A percentile compares a stretch with the other conserved stretches of the same genome.
phyloP scores from a whole-genome alignment of 1,139 yeast genomes.

The Pichia inconspicua region DNA sequence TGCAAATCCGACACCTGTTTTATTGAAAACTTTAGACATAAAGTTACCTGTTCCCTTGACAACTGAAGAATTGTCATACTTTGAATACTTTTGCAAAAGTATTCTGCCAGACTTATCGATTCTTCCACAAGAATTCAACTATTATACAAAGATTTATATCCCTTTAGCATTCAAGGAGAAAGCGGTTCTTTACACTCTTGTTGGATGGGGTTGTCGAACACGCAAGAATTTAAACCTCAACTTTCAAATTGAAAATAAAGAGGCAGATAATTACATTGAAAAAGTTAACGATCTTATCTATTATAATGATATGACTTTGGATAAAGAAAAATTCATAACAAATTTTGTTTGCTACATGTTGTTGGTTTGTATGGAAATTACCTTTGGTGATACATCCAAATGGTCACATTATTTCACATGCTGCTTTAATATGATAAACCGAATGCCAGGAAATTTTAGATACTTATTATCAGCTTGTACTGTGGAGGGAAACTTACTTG shows the following conservation, averaged over 20 bases:
- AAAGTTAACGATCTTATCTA: conserved; percentile 14
- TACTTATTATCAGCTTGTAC: conserved; percentile 25
- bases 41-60: conserved; percentile 19
- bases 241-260: conserved; percentile 19
- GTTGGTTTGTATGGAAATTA: conserved; percentile 31
- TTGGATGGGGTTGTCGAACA: conserved; percentile 29
- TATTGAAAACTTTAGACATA: conserved; percentile 15
- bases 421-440: conserved; percentile 29
- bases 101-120: conserved; percentile 29
- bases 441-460: conserved; percentile 27
- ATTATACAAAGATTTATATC: conserved; percentile 29
- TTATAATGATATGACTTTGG: conserved; percentile 10
- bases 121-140: conserved; percentile 29
- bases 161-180: conserved; percentile 30
- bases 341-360: conserved; percentile 30
- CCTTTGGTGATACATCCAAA: conserved; percentile 30
- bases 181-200: conserved; percentile 27
- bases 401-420: conserved; percentile 31
- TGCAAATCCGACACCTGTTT: conserved; percentile 2
- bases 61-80: conserved; percentile 20
- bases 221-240: conserved; percentile 18
- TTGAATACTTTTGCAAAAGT: conserved; percentile 29
- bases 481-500: conserved; percentile 34
- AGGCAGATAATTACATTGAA: conserved; percentile 19
- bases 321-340: conserved; percentile 23